Evolutionary conservation across 306 rosid genomes (phyloP).

Genomic region (Glycine soja): DNA sequence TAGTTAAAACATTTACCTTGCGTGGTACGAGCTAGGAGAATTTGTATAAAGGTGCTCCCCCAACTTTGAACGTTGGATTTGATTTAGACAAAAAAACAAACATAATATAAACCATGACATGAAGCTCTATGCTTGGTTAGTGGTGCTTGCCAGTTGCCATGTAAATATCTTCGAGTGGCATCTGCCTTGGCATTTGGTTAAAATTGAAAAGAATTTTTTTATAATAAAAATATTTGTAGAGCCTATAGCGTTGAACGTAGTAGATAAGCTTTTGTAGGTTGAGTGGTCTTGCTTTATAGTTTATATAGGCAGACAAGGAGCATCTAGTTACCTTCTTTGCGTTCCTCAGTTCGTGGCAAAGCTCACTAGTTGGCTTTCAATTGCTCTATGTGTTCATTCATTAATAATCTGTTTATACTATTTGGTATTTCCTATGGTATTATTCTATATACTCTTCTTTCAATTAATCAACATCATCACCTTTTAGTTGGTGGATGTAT

Average conservation of each 20-base stretch:
- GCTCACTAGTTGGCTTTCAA: conserved; percentile 44
- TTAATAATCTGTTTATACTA: conserved; percentile 7
- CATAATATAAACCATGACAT: conserved; percentile 14
- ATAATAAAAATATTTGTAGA: background rate
- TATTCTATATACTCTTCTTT: conserved; percentile 24
- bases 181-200: conserved; percentile 46
- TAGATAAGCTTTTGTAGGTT: conserved; percentile 58
- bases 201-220: conserved; percentile 30
- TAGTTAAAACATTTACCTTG: conserved; percentile 17
- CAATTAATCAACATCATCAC: conserved; percentile 60
- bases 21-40: background rate
- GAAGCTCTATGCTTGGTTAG: conserved; percentile 34
- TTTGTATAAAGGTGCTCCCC: conserved; percentile 29
- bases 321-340: conserved; percentile 52
- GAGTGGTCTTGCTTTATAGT: conserved; percentile 63
- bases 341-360: conserved; percentile 64
- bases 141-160: conserved; percentile 52
- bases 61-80: conserved; percentile 24
- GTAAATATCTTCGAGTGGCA: conserved; percentile 47
- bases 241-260: conserved; percentile 45
- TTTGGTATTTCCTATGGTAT: background rate
- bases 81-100: conserved; percentile 18
- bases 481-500: conserved; percentile 53
- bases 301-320: conserved; percentile 71
- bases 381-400: background rate